Base-by-base conservation (phyloP, 306 rosid species). In the Castanea mollissima region DNA sequence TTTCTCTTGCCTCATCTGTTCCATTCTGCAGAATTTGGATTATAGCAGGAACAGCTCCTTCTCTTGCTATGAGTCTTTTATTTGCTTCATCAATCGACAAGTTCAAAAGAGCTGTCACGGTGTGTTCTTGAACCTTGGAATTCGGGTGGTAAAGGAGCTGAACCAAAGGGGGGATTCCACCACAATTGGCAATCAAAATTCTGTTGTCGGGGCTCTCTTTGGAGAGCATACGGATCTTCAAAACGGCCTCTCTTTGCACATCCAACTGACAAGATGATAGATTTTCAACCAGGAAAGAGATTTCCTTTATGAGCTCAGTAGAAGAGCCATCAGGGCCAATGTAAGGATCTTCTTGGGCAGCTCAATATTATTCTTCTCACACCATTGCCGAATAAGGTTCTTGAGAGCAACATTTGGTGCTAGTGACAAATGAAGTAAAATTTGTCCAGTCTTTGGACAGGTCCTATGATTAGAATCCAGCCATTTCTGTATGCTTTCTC, bases 401-500 rank as follows among this genome's bases (percentile, higher is more conserved):
- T 81, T 94, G 69, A 86, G 90, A 14, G 92, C 86, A 16, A 82
- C 77, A 83, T 89, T 89, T 41, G 90, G 87, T 19, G 87, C 92
- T 16, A 89, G 68, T 46, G 88, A 89, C 81, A 73, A 54, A 71
- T 89, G 90, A 71, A 77, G 79, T 85, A 89, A 65, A 8, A 73
- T 73, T 74, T 86, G 88, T 64, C 92, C 88, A 0, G 89, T 89
- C 81, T 86, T 89, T 7, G 90, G 92, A 74, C 92, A 89, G 18
- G 93, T 88, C 41, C 77, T 76, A 44, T 89, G 92, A 55, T 90
- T 88, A 16, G 91, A 83, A 71, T 77, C 69, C 68, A 94, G 86
- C 98, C 98, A 94, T 80, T 87, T 94, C 65, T 87, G 83, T 82
- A 94, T 94, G 87, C 97, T 92, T 73, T 87, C 93, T 83, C 94